Evolutionary conservation across 2,329 filamentous ascomycete species (phyloP).

Genomic region (Dendrostoma leiphaemia): DNA sequence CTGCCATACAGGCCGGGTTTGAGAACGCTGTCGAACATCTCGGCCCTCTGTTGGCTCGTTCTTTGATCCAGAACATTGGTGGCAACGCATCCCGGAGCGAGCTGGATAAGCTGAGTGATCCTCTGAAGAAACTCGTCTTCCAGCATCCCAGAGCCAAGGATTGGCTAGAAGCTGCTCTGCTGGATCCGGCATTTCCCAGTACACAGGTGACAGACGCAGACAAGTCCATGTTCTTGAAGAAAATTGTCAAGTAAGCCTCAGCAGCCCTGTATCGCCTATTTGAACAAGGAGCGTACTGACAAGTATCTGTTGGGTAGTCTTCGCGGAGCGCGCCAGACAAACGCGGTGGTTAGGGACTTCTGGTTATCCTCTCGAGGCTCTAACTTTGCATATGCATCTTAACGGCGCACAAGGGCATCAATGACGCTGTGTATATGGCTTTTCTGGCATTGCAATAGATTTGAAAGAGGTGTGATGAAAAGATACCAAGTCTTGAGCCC

Average conservation of each 20-base stretch:
- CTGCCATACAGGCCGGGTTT: conserved; percentile 41
- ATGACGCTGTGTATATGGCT: not conserved
- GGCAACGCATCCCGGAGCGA: conserved; percentile 70
- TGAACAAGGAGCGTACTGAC: too few relatives aligned
- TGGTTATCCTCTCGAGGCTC: conserved; percentile 66
- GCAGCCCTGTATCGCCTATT: not conserved
- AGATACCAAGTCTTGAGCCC: too few relatives aligned
- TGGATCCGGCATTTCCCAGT: conserved; percentile 55
- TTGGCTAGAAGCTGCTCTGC: conserved; percentile 63
- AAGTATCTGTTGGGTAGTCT: conserved; percentile 48
- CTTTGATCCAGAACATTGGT: conserved; percentile 63
- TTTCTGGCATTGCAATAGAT: too few relatives aligned
- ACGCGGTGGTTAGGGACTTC: conserved; percentile 67
- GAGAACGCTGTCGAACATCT: conserved; percentile 54
- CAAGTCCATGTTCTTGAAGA: conserved; percentile 64
- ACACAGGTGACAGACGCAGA: conserved; percentile 57
- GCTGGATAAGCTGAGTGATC: conserved; percentile 68
- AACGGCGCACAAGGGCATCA: conserved; percentile 13
- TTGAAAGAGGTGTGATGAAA: too few relatives aligned
- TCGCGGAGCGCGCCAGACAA: conserved; percentile 62
- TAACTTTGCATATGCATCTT: conserved; percentile 61
- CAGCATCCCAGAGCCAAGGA: conserved; percentile 52
- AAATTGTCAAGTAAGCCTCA: conserved; percentile 55
- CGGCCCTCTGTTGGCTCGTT: conserved; percentile 58
- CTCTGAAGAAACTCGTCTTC: conserved; percentile 65